Conservation (phyloP, 331 rosid species). For the Malus hybrid region DNA sequence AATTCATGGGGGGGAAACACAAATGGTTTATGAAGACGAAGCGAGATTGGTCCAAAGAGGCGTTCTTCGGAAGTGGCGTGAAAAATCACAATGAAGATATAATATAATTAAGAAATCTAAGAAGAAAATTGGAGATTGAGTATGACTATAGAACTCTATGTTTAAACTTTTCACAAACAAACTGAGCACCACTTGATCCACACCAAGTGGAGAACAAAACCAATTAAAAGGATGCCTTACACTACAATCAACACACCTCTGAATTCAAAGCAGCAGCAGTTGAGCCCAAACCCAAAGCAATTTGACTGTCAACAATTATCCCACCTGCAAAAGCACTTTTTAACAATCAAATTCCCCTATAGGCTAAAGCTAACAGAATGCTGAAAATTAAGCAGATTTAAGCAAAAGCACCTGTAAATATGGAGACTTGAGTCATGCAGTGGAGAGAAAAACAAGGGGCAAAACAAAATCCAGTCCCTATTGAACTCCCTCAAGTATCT, state of each 20-base stretch:
- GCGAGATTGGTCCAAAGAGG: neutral
- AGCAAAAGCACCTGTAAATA: conserved; percentile 35
- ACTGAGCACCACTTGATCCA: conserved; percentile 54
- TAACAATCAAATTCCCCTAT: no score
- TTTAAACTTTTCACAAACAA: conserved; percentile 51
- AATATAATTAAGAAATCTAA: conserved; percentile 23
- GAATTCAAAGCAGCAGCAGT: conserved; percentile 51
- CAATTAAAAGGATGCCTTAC: conserved; percentile 27
- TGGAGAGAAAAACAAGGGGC: conserved; percentile 41
- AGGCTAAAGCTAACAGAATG: neutral
- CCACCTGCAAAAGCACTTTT: no score
- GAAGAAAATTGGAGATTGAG: conserved; percentile 29
- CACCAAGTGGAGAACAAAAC: conserved; percentile 46
- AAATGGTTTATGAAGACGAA: neutral
- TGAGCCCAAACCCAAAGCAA: conserved; percentile 3
- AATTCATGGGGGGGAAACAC: neutral
- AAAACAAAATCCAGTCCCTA: conserved; percentile 64
- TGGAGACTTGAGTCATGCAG: conserved; percentile 46
- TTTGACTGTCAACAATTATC: no score
- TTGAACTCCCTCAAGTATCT: conserved; percentile 44
- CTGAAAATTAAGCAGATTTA: neutral
- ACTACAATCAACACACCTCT: conserved; percentile 65
- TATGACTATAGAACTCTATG: conserved; percentile 47
- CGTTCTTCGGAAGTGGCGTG: conserved; percentile 4
- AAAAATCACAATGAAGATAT: conserved; percentile 11